A percentile compares a stretch with the other conserved stretches of the same genome.
These are phyloP conservation scores for Apiotrichum laibachii DNA, from an alignment of 1,284 basidiomycete species.

Conservation along the genomic window DNA sequence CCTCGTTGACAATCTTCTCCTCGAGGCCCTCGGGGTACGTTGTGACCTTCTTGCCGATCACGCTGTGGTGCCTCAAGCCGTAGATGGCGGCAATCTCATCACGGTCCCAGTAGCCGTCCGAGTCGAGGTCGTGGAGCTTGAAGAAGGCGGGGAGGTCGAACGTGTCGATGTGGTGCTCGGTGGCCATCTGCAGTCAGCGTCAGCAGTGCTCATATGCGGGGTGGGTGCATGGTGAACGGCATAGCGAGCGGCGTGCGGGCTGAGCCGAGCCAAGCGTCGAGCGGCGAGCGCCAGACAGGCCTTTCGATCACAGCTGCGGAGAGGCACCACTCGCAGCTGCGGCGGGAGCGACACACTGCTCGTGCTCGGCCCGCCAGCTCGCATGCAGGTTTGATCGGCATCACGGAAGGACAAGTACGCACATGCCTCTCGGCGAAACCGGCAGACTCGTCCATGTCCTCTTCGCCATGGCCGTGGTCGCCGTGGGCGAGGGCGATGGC, in stretches of 20 bases:
- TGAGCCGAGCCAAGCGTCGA: too few species aligned
- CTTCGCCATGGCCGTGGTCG: slow-evolving; percentile 39
- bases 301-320: not conserved
- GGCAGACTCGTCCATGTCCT: slow-evolving; percentile 32
- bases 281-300: too few species aligned
- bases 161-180: slow-evolving; percentile 51
- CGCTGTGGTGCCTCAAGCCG: slow-evolving; percentile 92
- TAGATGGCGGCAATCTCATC: slow-evolving; percentile 87
- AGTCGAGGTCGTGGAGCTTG: slow-evolving; percentile 81
- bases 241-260: too few species aligned
- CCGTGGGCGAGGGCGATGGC: slow-evolving; percentile 36
- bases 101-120: slow-evolving; percentile 69
- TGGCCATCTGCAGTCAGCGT: slow-evolving; percentile 39
- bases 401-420: slow-evolving; percentile 37
- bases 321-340: too few species aligned
- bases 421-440: slow-evolving; percentile 59
- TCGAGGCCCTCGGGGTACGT: slow-evolving; percentile 53
- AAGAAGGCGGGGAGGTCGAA: slow-evolving; percentile 51
- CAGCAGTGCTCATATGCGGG: not conserved
- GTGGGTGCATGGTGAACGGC: not conserved
- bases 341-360: too few species aligned
- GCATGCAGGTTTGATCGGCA: too few species aligned
- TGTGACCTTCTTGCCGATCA: slow-evolving; percentile 76
- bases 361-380: too few species aligned
- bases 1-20: slow-evolving; percentile 73